Conservation (phyloP, 345 rosid genomes). For the Hevea brasiliensis region DNA sequence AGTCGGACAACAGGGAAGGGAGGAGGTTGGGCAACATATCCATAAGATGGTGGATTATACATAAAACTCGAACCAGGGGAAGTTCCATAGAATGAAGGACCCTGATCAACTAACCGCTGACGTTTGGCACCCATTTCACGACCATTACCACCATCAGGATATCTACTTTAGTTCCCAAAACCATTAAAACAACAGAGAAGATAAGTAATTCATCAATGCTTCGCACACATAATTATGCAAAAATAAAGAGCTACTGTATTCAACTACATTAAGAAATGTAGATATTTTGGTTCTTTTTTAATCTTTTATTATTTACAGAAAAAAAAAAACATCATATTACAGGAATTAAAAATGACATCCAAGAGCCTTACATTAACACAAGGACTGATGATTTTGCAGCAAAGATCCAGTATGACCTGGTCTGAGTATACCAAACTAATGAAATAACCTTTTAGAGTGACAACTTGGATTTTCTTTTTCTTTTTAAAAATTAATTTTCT, state of each 20-base stretch:
- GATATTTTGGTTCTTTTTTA: background rate
- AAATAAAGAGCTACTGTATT: background rate
- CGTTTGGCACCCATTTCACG: slow-evolving; percentile 91
- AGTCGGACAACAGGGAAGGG: slow-evolving; percentile 93
- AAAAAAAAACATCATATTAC: background rate
- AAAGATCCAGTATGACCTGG: background rate
- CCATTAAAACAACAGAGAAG: slow-evolving; percentile 5
- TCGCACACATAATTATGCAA: background rate
- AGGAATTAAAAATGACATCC: background rate
- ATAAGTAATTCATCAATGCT: background rate
- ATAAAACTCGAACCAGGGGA: slow-evolving; percentile 71
- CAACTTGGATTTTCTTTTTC: no score
- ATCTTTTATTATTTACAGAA: background rate
- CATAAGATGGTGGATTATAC: slow-evolving; percentile 60
- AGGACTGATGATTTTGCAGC: background rate
- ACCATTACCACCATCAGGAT: slow-evolving; percentile 59
- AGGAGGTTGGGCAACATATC: slow-evolving; percentile 62
- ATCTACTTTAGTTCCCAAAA: slow-evolving; percentile 18
- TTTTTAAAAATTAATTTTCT: no score
- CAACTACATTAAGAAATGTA: background rate
- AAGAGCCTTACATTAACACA: background rate
- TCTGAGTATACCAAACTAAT: no score
- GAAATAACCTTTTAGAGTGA: no score
- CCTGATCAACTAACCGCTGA: slow-evolving; percentile 81
- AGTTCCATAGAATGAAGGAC: slow-evolving; percentile 72